phyloP scores from a whole-genome alignment of 805 yeast species.

The Pichia nakasei region DNA sequence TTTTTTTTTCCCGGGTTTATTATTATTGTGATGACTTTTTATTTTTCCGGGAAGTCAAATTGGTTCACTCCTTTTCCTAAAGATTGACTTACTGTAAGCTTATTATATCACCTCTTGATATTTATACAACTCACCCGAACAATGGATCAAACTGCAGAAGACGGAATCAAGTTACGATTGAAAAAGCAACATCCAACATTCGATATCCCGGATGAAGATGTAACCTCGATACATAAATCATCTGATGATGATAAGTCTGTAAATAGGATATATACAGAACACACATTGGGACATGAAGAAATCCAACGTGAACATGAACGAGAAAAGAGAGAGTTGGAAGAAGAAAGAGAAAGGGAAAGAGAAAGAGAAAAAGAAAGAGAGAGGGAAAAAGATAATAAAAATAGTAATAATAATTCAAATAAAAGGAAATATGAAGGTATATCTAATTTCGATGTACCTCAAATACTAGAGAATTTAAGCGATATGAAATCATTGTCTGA shows the following conservation, averaged over 20 bases:
- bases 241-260: neutral
- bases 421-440: constrained; percentile 2
- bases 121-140: too few species aligned
- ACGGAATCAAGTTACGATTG: constrained; percentile 5
- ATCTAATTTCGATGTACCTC: constrained; percentile 24
- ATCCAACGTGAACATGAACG: constrained; percentile 1
- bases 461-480: constrained; percentile 21
- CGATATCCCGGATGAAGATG: neutral
- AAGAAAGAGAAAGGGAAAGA: too few species aligned
- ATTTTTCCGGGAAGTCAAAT: too few species aligned
- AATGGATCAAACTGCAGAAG: neutral
- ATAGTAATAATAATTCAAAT: constrained; percentile 1
- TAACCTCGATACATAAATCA: too few species aligned
- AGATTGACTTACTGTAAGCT: too few species aligned
- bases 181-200: constrained; percentile 8
- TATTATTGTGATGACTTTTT: too few species aligned
- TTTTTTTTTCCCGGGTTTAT: too few species aligned
- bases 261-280: constrained; percentile 1
- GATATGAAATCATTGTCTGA: constrained; percentile 15
- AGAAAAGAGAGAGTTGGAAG: neutral
- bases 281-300: neutral
- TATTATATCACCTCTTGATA: too few species aligned
- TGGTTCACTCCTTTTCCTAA: too few species aligned
- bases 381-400: neutral
- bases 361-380: too few species aligned